phyloP scores from a whole-genome alignment of 2,329 filamentous ascomycete species.

The Fusarium praegraminearum region DNA sequence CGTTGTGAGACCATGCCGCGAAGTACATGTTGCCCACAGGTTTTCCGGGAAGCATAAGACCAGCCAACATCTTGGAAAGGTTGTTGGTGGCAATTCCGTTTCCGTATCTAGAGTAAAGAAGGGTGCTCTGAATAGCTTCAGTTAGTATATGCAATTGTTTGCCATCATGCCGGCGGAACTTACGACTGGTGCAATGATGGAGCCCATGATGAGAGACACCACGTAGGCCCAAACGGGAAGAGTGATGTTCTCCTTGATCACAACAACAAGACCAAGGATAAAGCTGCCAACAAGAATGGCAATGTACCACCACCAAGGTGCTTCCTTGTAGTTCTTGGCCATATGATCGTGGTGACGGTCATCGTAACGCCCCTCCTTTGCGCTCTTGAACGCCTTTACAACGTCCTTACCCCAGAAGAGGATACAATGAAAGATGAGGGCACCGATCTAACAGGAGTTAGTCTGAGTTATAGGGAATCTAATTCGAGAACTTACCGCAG shows the following conservation, averaged over 20 bases:
- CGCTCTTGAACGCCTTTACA: constrained; percentile 60
- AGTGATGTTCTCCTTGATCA: constrained; percentile 60
- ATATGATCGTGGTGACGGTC: constrained; percentile 67
- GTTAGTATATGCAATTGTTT: not conserved
- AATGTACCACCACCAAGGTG: constrained; percentile 62
- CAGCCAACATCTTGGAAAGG: constrained; percentile 68
- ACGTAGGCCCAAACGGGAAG: constrained; percentile 62
- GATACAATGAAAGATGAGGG: constrained; percentile 63
- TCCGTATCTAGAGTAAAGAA: constrained; percentile 65
- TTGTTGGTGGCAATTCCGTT: constrained; percentile 71
- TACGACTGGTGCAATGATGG: constrained; percentile 63
- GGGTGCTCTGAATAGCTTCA: constrained; percentile 56
- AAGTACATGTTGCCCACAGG: constrained; percentile 70
- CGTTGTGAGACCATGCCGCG: constrained; percentile 68
- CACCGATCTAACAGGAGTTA: constrained; percentile 61
- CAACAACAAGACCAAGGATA: constrained; percentile 60
- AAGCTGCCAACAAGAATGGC: constrained; percentile 58
- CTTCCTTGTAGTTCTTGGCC: constrained; percentile 65
- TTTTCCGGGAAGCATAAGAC: constrained; percentile 62
- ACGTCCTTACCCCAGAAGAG: constrained; percentile 69
- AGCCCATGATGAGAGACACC: constrained; percentile 58
- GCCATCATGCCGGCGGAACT: constrained; percentile 17
- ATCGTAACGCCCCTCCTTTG: constrained; percentile 56
- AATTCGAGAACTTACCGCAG: constrained; percentile 58
- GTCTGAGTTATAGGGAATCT: accelerated